Evolutionary conservation across 2,329 filamentous ascomycete genomes (phyloP).

Genomic region (Ilyonectria mors-panacis): DNA sequence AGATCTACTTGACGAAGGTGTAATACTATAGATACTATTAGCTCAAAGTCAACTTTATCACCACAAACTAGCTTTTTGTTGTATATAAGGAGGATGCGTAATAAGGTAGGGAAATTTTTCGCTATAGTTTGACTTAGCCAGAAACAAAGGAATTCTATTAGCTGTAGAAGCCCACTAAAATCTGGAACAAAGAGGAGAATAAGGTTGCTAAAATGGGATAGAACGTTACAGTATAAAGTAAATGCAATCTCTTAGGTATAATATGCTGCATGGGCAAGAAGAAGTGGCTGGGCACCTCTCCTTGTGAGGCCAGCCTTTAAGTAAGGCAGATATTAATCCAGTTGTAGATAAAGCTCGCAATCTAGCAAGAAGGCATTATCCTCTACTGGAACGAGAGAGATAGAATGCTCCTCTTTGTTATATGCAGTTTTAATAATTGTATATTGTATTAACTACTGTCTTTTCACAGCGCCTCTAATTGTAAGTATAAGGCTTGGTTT

Average conservation of each 20-base stretch:
- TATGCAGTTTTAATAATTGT: not conserved
- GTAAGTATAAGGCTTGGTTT: conserved; percentile 5
- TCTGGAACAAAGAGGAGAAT: conserved; percentile 21
- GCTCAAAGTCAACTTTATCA: not conserved
- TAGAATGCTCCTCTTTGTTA: not conserved
- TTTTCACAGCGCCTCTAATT: conserved; percentile 6
- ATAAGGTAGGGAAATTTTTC: not conserved
- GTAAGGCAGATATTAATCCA: not conserved
- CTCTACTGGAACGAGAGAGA: not conserved
- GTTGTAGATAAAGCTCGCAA: conserved; percentile 20
- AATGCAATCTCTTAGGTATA: not conserved
- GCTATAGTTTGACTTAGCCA: conserved; percentile 16
- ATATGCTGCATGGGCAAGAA: not conserved
- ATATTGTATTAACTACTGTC: conserved; percentile 1
- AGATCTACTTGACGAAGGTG: not conserved
- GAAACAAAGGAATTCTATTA: conserved; percentile 7
- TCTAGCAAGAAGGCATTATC: conserved; percentile 13
- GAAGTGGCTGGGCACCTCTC: not conserved
- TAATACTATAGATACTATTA: not conserved
- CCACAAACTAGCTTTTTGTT: not conserved
- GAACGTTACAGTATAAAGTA: conserved; percentile 10
- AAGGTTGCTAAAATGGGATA: conserved; percentile 17
- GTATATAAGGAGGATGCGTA: conserved; percentile 12
- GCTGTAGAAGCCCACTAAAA: not conserved
- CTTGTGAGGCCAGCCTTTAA: not conserved